Evolutionary conservation across 768 basidiomycete species (phyloP).

Genomic region (Russula olivacea): DNA sequence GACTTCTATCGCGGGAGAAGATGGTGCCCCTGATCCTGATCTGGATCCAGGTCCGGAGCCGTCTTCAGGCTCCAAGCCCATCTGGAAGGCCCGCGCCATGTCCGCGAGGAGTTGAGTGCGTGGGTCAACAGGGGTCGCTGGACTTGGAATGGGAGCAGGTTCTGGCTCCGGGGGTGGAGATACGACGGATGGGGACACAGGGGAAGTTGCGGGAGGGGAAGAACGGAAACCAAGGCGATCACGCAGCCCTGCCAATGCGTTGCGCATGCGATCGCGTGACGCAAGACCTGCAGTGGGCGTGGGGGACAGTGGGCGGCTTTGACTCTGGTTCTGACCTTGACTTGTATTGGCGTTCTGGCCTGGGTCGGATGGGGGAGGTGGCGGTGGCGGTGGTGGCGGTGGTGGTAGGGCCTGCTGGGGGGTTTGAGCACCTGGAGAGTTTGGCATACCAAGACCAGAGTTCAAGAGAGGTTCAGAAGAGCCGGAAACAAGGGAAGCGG

Average conservation of each 20-base stretch:
- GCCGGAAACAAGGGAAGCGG: constrained; percentile 75
- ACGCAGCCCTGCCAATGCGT: constrained; percentile 62
- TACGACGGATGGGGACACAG: background rate
- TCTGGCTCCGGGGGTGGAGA: constrained; percentile 11
- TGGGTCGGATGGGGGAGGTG: background rate
- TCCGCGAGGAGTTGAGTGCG: constrained; percentile 70
- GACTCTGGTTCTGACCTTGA: background rate
- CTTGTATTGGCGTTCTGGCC: background rate
- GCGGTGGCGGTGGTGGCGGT: constrained; percentile 1
- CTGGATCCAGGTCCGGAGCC: constrained; percentile 5
- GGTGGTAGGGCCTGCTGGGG: background rate
- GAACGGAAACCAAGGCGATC: constrained; percentile 52
- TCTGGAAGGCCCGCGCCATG: constrained; percentile 75
- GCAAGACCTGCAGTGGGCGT: constrained; percentile 38
- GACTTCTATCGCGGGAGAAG: constrained; percentile 2
- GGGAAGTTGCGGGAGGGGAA: constrained; percentile 1
- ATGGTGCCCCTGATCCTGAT: background rate
- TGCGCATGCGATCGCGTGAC: constrained; percentile 44
- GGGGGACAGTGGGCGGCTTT: constrained; percentile 37
- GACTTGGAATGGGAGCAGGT: background rate
- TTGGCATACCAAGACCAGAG: constrained; percentile 44
- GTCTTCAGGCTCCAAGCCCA: constrained; percentile 43
- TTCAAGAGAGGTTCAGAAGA: constrained; percentile 60
- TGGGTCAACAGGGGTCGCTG: constrained; percentile 34
- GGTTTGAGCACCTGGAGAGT: constrained; percentile 20